Conservation (phyloP, 768 basidiomycete genomes). For the Leccinum pellstonianum region DNA sequence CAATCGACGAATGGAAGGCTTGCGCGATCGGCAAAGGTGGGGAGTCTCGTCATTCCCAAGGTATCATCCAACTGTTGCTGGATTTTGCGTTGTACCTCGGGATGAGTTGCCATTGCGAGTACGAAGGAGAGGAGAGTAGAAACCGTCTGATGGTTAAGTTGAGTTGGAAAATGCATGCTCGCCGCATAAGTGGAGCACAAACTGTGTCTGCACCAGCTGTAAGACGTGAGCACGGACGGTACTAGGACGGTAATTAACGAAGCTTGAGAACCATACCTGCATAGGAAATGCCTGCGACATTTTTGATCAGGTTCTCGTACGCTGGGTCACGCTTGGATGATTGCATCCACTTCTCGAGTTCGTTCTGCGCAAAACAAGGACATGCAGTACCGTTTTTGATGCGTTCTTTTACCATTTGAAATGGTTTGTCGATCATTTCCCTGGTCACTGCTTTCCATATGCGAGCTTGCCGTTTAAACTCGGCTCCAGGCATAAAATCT, state of each 20-base stretch:
- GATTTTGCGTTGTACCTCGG: conserved; percentile 45
- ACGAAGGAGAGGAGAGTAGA: conserved; percentile 49
- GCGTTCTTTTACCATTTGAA: conserved; percentile 46
- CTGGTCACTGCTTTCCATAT: conserved; percentile 36
- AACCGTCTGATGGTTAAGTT: conserved; percentile 40
- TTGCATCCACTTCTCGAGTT: conserved; percentile 35
- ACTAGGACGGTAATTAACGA: neutral
- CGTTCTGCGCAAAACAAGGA: conserved; percentile 46
- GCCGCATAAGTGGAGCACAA: conserved; percentile 22
- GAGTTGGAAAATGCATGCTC: conserved; percentile 24
- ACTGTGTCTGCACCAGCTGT: conserved; percentile 30
- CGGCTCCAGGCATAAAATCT: conserved; percentile 47
- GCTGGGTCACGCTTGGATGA: conserved; percentile 24
- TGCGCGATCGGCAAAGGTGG: conserved; percentile 39
- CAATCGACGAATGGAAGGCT: conserved; percentile 44
- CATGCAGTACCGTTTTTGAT: conserved; percentile 38
- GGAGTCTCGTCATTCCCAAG: conserved; percentile 45
- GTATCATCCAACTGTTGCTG: conserved; percentile 54
- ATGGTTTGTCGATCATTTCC: conserved; percentile 33
- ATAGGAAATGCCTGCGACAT: conserved; percentile 50
- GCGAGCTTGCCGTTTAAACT: conserved; percentile 47
- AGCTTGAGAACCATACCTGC: conserved; percentile 35
- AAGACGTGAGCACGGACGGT: conserved; percentile 6
- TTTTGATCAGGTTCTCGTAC: conserved; percentile 47
- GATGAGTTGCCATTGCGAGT: conserved; percentile 54